Base-by-base conservation (phyloP, 2,329 filamentous ascomycete species). In the Cadophora malorum region DNA sequence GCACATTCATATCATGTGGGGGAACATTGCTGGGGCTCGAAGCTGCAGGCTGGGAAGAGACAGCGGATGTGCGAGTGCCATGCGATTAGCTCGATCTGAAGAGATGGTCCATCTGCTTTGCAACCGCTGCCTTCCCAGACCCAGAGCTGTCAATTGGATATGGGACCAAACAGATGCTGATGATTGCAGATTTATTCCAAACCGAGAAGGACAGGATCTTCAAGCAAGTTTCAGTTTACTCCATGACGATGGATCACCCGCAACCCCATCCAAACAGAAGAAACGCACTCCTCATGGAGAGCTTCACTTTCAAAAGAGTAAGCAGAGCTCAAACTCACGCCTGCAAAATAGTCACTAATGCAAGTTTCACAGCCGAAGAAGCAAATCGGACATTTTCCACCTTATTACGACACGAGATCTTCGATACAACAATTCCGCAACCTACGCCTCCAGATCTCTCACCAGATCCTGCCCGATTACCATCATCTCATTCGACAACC, bases 351-450 rank as follows among this genome's bases (percentile, higher is more conserved):
- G 16, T 31, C 45, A 21, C 59, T 70, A n/a, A 71, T 45, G 31
- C 14, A 16, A 25, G 65, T 52, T 63, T 21, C 65, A 25, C 75
- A 89, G 94, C 92, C 61, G 94, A 97, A 81, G 94, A 98, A 85
- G 96, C 96, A 59, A 97, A 99, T 76, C 88, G 92, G 68, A 97
- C 93, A 23, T 99, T 95, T 79, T 96, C 94, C 33, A 91, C 90
- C 23, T 83, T 99, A 7, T 83, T 99, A 66, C 91, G 96, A 66
- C 91, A 93, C 63, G 96, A 99, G 80, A 87, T 99, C 68, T 99
- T 99, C 78, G 95, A 97, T 76, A 88, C 88, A 73, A 92, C 93
- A 33, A 90, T 98, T 69, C 94, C 96, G 9, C 95, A 97, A 79
- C 84, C 89, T 41, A 88, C 92, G 47, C 84, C 91, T 47, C 84